Percentiles rank a stretch among this genome's conserved stretches.
Conservation (phyloP, 768 basidiomycete species). For the Lactifluus echinatus region DNA sequence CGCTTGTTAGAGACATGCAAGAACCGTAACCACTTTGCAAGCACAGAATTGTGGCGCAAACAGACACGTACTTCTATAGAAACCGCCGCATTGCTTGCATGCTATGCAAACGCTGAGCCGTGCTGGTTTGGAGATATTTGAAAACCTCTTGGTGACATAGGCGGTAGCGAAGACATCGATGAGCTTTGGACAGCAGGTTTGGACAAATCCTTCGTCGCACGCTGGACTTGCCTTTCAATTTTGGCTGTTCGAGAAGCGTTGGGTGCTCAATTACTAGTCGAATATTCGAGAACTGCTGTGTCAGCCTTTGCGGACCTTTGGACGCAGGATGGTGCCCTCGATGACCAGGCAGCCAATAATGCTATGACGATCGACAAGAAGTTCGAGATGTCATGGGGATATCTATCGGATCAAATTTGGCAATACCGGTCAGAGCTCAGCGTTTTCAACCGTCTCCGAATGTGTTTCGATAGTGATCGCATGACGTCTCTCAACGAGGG, state of each 20-base stretch:
- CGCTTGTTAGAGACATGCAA: slow-evolving; percentile 7
- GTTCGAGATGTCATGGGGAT: not conserved
- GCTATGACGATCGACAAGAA: not conserved
- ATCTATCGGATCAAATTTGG: not conserved
- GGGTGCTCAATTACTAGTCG: not conserved
- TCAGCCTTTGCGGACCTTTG: not conserved
- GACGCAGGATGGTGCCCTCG: not conserved
- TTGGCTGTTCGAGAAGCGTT: not conserved
- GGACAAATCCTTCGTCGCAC: not conserved
- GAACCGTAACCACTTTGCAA: not conserved
- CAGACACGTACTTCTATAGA: slow-evolving; percentile 3
- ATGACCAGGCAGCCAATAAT: not conserved
- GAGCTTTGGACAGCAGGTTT: not conserved
- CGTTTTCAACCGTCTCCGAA: no score
- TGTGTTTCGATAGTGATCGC: no score
- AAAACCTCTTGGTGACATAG: not conserved
- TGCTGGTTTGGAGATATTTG: slow-evolving; percentile 8
- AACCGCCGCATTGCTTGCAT: not conserved
- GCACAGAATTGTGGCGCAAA: not conserved
- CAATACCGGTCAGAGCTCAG: not conserved
- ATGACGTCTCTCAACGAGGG: not conserved
- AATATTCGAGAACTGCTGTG: not conserved
- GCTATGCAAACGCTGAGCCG: not conserved
- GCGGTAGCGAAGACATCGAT: not conserved
- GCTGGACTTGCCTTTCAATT: not conserved